A percentile compares a stretch with the other conserved stretches of the same genome.
These are phyloP conservation scores for Babesia bovis DNA, from an alignment of 169 alveolate species.

Conservation along the genomic window DNA sequence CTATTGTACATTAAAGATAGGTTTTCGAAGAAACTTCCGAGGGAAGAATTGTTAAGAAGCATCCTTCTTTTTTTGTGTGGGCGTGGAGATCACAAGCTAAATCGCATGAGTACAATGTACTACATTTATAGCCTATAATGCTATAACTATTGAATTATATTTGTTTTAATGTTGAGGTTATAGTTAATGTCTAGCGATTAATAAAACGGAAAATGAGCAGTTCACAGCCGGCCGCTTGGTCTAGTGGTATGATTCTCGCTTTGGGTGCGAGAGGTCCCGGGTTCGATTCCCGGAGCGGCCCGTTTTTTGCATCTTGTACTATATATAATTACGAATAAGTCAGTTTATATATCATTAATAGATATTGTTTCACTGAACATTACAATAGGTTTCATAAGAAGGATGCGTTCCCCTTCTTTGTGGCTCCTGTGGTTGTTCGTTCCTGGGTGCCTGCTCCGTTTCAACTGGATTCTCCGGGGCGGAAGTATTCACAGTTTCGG, in stretches of 20 bases:
- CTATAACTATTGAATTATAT: too few relatives aligned
- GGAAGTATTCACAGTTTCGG: constrained; percentile 1
- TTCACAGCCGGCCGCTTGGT: constrained; percentile 81
- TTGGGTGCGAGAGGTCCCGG: constrained; percentile 99
- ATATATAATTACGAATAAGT: too few relatives aligned
- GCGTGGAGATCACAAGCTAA: constrained; percentile 64
- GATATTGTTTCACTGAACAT: constrained; percentile 11
- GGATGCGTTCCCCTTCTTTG: background rate
- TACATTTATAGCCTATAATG: background rate
- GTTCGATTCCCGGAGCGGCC: constrained; percentile 98
- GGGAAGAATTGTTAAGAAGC: constrained; percentile 22
- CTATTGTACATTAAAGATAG: constrained; percentile 5
- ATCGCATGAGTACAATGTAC: constrained; percentile 26
- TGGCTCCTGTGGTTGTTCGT: background rate
- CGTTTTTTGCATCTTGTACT: constrained; percentile 18
- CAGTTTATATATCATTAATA: too few relatives aligned
- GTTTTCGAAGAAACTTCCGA: constrained; percentile 47
- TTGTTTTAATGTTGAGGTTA: background rate
- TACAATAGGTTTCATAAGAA: constrained; percentile 2
- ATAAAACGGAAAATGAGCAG: background rate
- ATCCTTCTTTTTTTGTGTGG: constrained; percentile 66
- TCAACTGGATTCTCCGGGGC: background rate
- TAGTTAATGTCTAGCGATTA: background rate
- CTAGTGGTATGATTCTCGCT: constrained; percentile 99
- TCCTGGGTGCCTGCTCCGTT: background rate